Evolutionary conservation across 163 green algal species (phyloP), one percentile per base, ranked within the genome.

Genomic region (Volvox carteri): DNA sequence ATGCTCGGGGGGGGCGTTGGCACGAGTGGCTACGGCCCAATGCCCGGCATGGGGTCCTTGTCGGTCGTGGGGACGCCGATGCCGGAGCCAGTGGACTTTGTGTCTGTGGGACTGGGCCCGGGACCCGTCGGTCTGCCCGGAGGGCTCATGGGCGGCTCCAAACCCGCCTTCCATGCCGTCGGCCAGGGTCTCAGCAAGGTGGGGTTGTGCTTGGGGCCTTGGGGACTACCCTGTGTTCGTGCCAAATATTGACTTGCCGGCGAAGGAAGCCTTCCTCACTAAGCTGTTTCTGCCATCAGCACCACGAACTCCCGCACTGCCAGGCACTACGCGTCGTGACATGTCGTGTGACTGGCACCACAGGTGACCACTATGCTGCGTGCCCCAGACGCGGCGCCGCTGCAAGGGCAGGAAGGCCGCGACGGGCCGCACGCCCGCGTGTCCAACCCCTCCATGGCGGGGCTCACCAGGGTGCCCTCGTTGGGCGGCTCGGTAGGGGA

Each of bases 331-430:
- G n/a, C n/a, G n/a, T n/a, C n/a, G n/a, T n/a, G n/a, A n/a, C n/a
- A n/a, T n/a, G n/a, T n/a, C n/a, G n/a, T n/a, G n/a, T n/a, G n/a
- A n/a, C n/a, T n/a, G n/a, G n/a, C n/a, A n/a, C 3, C 41, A 39
- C 70, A 90, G 85, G 72, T 85, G 16, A 85, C 73, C 54, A 54
- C 48, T 23, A 87, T 87, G 81, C 81, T 87, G 46, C 81, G 81
- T 0, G 23, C 75, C 12, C 54, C 85, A 18, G 68, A 81, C 39
- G 48, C 52, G n/a, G 4, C 37, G 16, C 1, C 67, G 5, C 4
- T 68, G 41, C 56, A 42, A 23, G 84, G 68, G 19, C 25, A 14
- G 21, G 56, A 79, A 23, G n/a, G 6, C n/a, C 81, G 65, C 9
- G 81, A 87, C 81, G 48, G 81, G 28, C 81, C 48, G 33, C 33